Base-by-base conservation (phyloP, 2,329 filamentous ascomycete genomes). In the Xylaria sp. region DNA sequence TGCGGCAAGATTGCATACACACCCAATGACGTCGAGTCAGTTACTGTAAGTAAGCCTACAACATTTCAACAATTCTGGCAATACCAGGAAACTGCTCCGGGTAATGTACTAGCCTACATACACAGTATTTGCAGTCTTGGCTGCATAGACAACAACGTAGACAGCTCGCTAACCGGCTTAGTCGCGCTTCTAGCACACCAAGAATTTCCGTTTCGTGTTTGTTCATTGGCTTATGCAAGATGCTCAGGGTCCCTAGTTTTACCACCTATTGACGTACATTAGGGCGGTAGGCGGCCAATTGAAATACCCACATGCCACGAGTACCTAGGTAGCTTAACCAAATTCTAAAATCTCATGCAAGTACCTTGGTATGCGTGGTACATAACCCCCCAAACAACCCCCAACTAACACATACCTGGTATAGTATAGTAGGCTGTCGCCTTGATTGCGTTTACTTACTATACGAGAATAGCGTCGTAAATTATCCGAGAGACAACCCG, bases 241-340 rank as follows among this genome's bases (percentile, higher is more conserved):
- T n/a, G 23, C 18, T 58, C 56, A n/a, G 25, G 56, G 56, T 31
- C 56, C 39, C 39, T 58, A 28, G 36, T 43, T 46, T 46, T 28
- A 46, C 15, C 55, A 43, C 15, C 55, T 46, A 41, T 58, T 18
- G 20, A 28, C 31, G 36, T 58, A 43, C 23, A 25, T 33, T 58
- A 46, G 15, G 39, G n/a, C 39, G 25, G 56, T 33, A 58, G 39
- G 20, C 15, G 20, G 23, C 55, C 55, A 58, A 58, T 58, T 31
- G n/a, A 23, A 62, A 62, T 56, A 65, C 52, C 62, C 66, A 69
- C 69, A 74, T 71, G 73, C 73, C 73, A 71, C 68, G 68, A 72
- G 65, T n/a, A n/a, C n/a, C n/a, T n/a, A n/a, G n/a, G n/a, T 67
- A 58, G 66, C 62, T 71, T 68, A 73, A 63, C 56, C 48, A 55